Evolutionary conservation across 345 rosid genomes (phyloP), one percentile per base, ranked within the genome.

Genomic region (Bruguiera sexangula): DNA sequence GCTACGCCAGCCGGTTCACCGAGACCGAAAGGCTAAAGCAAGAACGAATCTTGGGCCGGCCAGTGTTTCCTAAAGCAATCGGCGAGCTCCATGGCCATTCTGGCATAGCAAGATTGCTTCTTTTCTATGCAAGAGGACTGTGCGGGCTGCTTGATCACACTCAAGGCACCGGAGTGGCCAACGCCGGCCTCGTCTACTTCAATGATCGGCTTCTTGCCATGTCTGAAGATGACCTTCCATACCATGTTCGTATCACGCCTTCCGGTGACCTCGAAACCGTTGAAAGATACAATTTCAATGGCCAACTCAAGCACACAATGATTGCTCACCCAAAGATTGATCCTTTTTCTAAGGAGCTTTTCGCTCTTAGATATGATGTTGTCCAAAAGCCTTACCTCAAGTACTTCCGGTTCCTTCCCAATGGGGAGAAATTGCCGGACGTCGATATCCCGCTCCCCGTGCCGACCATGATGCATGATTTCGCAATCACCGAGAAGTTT

Each of bases 381-480:
- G 79, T 89, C 22, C 83, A 81, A 72, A 88, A 91, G 66, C 98
- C 97, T 2, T 94, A 87, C 69, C 76, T 94, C 30, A 91, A 89
- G 60, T 94, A 89, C 78, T 94, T 94, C 72, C 68, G 58, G 55
- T 82, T 94, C 75, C 87, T 79, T 1, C 85, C 93, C 0, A 85
- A 81, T 16, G 97, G 97, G 0, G 48, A 50, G 43, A 94, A 91
- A 63, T 89, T 91, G 1, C 90, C 92, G 15, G 97, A 94, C 73
- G 90, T 94, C 6, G 93, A 91, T 61, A 87, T 94, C 59, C 87
- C 90, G 0, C 77, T 94, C 0, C 62, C 83, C 0, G 83, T 80
- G 29, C 96, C 98, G 4, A 94, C 97, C 34, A 89, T 94, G 98
- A 94, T 91, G 82, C 98, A 94, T 62, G 98, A 94, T 67, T 94